phyloP scores from a whole-genome alignment of 1,139 yeast genomes.

The Geotrichum reessii region DNA sequence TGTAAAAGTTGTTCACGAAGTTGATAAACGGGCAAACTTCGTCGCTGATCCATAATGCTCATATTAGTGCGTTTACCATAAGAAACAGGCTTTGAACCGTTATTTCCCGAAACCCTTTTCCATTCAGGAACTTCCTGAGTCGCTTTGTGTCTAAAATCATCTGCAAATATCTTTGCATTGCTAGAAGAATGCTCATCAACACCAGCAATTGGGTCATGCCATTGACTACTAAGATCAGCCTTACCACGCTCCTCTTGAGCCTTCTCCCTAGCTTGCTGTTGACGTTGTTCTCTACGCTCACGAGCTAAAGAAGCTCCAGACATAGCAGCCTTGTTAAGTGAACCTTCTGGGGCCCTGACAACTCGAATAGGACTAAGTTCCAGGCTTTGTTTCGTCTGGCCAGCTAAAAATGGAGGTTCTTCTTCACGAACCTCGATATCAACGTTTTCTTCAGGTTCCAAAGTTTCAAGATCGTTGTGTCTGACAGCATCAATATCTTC shows the following conservation, averaged over 20 bases:
- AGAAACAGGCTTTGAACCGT: slow-evolving; percentile 18
- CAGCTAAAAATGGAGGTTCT: slow-evolving; percentile 68
- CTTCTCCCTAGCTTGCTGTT: slow-evolving; percentile 45
- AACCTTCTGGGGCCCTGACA: slow-evolving; percentile 70
- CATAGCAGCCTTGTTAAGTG: slow-evolving; percentile 69
- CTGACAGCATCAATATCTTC: slow-evolving; percentile 42
- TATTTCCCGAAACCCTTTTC: slow-evolving; percentile 20
- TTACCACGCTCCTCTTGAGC: slow-evolving; percentile 37
- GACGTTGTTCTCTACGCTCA: slow-evolving; percentile 57
- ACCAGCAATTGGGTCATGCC: slow-evolving; percentile 31
- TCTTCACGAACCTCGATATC: slow-evolving; percentile 68
- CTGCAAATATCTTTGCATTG: slow-evolving; percentile 20
- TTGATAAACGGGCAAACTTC: slow-evolving; percentile 65
- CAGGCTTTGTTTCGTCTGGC: slow-evolving; percentile 43
- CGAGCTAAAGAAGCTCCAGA: slow-evolving; percentile 67
- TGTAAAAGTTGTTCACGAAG: slow-evolving; percentile 55
- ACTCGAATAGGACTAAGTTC: slow-evolving; percentile 53
- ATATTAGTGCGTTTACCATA: slow-evolving; percentile 31
- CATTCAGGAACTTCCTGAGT: slow-evolving; percentile 21
- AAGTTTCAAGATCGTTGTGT: slow-evolving; percentile 31
- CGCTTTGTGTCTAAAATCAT: slow-evolving; percentile 24
- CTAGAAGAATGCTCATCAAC: slow-evolving; percentile 14
- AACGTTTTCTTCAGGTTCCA: slow-evolving; percentile 50
- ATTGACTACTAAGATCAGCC: slow-evolving; percentile 29
- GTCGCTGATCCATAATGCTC: slow-evolving; percentile 61